Evolutionary conservation across 306 rosid species (phyloP).

Genomic region (Corylus americana): DNA sequence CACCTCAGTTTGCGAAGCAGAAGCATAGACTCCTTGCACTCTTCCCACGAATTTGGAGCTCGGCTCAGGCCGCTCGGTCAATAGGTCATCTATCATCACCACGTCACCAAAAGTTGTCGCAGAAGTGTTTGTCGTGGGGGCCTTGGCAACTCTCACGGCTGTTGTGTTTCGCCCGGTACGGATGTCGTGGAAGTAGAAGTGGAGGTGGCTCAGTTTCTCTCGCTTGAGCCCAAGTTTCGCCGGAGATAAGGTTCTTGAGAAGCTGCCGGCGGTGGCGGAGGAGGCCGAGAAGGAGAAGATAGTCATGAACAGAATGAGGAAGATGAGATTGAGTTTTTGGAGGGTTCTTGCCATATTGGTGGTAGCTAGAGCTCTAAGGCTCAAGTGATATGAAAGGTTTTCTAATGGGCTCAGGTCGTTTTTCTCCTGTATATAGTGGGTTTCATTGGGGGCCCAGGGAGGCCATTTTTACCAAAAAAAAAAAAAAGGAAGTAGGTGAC

Average conservation of each 20-base stretch:
- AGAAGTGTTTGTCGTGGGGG: slow-evolving; percentile 32
- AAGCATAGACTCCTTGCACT: slow-evolving; percentile 67
- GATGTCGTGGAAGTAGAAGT: slow-evolving; percentile 56
- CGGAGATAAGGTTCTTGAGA: slow-evolving; percentile 17
- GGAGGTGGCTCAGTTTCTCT: slow-evolving; percentile 53
- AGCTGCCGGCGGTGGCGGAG: not conserved
- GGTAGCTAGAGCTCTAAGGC: not conserved
- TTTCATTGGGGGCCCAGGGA: too few species aligned
- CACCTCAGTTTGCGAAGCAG: slow-evolving; percentile 51
- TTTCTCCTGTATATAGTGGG: too few species aligned
- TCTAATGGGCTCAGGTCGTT: too few species aligned
- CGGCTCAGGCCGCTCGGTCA: slow-evolving; percentile 45
- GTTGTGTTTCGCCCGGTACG: slow-evolving; percentile 47
- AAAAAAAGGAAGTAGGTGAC: too few species aligned
- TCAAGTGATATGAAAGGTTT: too few species aligned
- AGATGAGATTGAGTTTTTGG: not conserved
- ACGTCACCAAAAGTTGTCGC: slow-evolving; percentile 42
- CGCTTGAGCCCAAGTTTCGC: slow-evolving; percentile 26
- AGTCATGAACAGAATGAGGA: not conserved
- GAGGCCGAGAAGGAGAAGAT: not conserved
- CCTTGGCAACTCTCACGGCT: slow-evolving; percentile 42
- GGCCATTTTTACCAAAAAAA: too few species aligned
- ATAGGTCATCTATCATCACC: slow-evolving; percentile 58
- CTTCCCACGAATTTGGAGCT: slow-evolving; percentile 48
- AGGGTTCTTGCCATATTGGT: not conserved